Evolutionary conservation across 495 filamentous ascomycete species (phyloP).

Genomic region (Annulohypoxylon moriforme): DNA sequence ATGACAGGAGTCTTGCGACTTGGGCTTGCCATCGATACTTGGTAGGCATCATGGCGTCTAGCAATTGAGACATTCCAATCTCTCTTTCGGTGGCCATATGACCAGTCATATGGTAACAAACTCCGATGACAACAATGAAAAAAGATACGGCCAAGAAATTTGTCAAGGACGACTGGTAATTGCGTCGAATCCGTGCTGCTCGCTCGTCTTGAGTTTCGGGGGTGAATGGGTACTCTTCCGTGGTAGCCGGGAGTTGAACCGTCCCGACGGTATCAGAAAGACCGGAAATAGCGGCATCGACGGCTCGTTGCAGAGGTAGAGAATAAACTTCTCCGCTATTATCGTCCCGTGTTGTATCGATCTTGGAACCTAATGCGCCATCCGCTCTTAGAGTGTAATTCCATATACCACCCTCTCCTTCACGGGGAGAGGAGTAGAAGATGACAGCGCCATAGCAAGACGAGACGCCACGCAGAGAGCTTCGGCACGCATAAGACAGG

Average conservation of each 20-base stretch:
- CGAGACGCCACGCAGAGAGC: conserved; percentile 75
- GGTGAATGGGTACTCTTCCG: conserved; percentile 79
- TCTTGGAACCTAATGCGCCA: conserved; percentile 64
- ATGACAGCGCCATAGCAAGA: conserved; percentile 79
- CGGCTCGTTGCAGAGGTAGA: conserved; percentile 79
- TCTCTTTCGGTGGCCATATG: conserved; percentile 82
- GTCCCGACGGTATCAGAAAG: conserved; percentile 57
- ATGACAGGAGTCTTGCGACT: conserved; percentile 71
- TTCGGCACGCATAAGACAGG: conserved; percentile 70
- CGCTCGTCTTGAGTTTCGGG: conserved; percentile 71
- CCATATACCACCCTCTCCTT: conserved; percentile 75
- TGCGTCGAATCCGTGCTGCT: conserved; percentile 65
- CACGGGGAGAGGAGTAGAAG: conserved; percentile 76
- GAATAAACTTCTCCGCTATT: conserved; percentile 81
- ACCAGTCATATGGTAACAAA: conserved; percentile 81
- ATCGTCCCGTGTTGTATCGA: conserved; percentile 66
- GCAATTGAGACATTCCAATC: conserved; percentile 78
- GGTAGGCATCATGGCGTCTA: conserved; percentile 86
- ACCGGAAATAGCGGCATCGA: conserved; percentile 76
- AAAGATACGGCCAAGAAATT: conserved; percentile 75
- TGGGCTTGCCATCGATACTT: conserved; percentile 73
- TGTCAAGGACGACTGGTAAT: conserved; percentile 76
- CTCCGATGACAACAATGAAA: conserved; percentile 73
- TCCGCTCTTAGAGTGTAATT: conserved; percentile 87
- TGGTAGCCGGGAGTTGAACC: conserved; percentile 55